These are phyloP conservation scores for Didymella keratinophila DNA, from an alignment of 2,329 filamentous ascomycete species.

Conservation along the genomic window DNA sequence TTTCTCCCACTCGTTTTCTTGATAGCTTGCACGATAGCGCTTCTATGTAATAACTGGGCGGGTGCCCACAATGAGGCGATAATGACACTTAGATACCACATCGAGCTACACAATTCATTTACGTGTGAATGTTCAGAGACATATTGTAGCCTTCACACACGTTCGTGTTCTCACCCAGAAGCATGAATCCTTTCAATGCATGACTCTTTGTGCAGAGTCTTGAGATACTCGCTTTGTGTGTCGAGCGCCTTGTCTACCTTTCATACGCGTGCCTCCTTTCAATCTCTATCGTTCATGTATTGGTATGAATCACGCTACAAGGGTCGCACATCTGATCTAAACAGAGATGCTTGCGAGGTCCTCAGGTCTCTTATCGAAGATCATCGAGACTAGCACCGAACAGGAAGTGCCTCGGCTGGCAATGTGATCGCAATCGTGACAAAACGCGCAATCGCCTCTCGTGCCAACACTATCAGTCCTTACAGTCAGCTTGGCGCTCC, in stretches of 20 bases:
- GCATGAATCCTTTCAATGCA: too few species aligned
- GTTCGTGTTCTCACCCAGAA: too few species aligned
- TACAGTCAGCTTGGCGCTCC: constrained; percentile 3
- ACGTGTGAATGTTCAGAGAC: too few species aligned
- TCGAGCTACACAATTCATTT: too few species aligned
- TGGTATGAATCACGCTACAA: background rate
- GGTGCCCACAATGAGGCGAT: background rate
- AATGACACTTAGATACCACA: background rate
- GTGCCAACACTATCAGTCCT: background rate
- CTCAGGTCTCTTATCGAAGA: background rate
- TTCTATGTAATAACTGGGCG: constrained; percentile 8
- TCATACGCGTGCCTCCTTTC: background rate
- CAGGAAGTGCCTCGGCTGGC: constrained; percentile 13
- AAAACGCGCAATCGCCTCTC: background rate
- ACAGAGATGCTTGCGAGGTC: constrained; percentile 12
- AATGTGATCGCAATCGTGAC: constrained; percentile 2
- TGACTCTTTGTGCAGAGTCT: too few species aligned
- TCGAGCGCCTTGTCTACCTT: too few species aligned
- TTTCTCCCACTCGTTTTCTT: constrained; percentile 8
- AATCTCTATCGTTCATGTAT: background rate
- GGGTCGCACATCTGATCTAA: background rate
- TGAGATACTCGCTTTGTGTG: too few species aligned
- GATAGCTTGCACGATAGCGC: background rate
- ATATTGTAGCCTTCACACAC: too few species aligned
- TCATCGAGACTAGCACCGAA: constrained; percentile 1